Evolutionary conservation across 306 rosid species (phyloP), one percentile per base, ranked within the genome.

Genomic region (Prosopis cineraria): DNA sequence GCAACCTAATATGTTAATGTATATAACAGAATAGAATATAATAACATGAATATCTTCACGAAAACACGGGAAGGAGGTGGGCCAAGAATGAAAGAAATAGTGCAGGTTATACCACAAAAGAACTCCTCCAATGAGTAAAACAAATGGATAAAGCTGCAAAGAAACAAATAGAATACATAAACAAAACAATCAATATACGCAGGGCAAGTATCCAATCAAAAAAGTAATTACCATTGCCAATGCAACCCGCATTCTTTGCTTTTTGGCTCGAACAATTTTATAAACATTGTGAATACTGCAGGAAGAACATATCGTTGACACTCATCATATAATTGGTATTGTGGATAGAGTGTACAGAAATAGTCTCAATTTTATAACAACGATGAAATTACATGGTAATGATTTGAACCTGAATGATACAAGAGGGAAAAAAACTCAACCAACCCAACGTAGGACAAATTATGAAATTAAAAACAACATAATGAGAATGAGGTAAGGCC

Each of bases 211-310:
- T 25, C 66, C 2, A 31, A 79, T 34, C 52, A 6, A 43, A 63
- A 63, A 69, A 62, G 40, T 30, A 39, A 74, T 79, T 90, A 96
- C 99, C 99, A 93, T 96, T 53, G 98, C 98, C 80, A 96, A 78
- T 33, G 98, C 96, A 78, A 80, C 88, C 34, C 89, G 81, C 93
- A 90, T 86, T 88, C 86, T 93, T 88, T 85, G 91, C 65, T 86
- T 96, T 85, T 89, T 89, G 34, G 91, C 81, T 82, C 84, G 89
- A 87, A 96, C 97, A 80, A 96, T 93, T 81, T 91, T 90, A n/a
- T 77, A 67, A 81, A 90, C 97, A 80, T 88, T 93, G 62, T n/a
- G 62, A 64, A 90, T 87, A 82, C 98, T 96, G 94, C 84, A 87
- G 24, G 70, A 84, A 85, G 60, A 70, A 72, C 59, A 83, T 56